These are phyloP conservation scores for Danielia reshetovae DNA, from an alignment of 805 yeast species.

Conservation along the genomic window DNA sequence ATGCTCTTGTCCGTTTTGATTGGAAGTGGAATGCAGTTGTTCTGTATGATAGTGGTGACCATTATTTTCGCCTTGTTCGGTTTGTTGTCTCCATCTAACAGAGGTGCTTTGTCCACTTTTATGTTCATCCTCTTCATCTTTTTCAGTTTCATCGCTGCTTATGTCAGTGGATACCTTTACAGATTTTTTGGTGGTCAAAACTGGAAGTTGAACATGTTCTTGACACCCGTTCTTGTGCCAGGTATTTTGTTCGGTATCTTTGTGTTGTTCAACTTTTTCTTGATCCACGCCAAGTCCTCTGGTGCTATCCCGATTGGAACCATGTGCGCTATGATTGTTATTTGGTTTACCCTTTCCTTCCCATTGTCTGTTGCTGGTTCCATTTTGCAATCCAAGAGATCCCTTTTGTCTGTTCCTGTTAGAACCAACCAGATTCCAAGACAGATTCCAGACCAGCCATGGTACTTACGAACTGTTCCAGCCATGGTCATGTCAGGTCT, in stretches of 20 bases:
- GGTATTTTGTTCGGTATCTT: conserved; percentile 63
- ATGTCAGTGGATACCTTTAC: conserved; percentile 79
- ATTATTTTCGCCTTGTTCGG: conserved; percentile 84
- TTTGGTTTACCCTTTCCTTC: conserved; percentile 83
- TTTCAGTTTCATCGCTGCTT: conserved; percentile 81
- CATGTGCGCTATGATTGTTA: conserved; percentile 68
- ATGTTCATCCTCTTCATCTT: conserved; percentile 81
- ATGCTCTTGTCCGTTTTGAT: conserved; percentile 73
- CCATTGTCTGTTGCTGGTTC: conserved; percentile 88
- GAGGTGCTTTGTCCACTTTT: conserved; percentile 90
- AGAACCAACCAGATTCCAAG: conserved; percentile 94
- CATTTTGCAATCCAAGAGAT: conserved; percentile 63
- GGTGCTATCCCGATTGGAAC: conserved; percentile 96
- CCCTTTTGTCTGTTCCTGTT: conserved; percentile 65
- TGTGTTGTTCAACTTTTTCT: conserved; percentile 72
- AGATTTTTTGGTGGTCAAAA: conserved; percentile 87
- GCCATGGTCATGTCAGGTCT: conserved; percentile 77
- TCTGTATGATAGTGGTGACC: conserved; percentile 70
- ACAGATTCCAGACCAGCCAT: conserved; percentile 89
- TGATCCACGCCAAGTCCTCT: conserved; percentile 73
- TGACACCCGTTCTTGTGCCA: conserved; percentile 87
- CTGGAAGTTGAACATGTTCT: conserved; percentile 80
- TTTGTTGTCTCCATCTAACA: conserved; percentile 84
- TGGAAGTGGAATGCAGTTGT: conserved; percentile 85
- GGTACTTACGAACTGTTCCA: conserved; percentile 67